Percentiles rank a stretch among this genome's conserved stretches.
These are phyloP conservation scores for Pythium myriotylum DNA, from an alignment of 352 stramenopile species.

Conservation along the genomic window DNA sequence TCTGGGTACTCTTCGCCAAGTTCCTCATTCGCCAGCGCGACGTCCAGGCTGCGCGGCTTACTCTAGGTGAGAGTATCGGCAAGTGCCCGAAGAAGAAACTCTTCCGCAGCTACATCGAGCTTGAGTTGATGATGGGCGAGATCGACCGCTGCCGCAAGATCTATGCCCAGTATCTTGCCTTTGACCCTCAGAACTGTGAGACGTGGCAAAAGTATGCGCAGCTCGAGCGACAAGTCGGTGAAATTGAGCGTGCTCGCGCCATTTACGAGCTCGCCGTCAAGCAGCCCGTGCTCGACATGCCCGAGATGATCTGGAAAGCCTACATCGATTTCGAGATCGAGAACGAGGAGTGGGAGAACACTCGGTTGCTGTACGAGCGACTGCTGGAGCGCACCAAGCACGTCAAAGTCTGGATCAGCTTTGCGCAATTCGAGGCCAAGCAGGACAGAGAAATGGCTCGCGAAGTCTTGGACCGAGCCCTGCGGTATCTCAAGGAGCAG, in stretches of 20 bases:
- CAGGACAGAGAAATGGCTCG: slow-evolving; percentile 73
- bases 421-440: slow-evolving; percentile 86
- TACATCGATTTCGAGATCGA: slow-evolving; percentile 99
- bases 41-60: slow-evolving; percentile 87
- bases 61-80: slow-evolving; percentile 95
- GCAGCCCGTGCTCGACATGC: slow-evolving; percentile 97
- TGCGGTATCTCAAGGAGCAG: slow-evolving; percentile 91
- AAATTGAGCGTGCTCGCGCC: slow-evolving; percentile 91
- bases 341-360: slow-evolving; percentile 81
- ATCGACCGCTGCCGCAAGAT: slow-evolving; percentile 95
- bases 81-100: slow-evolving; percentile 93
- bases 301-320: slow-evolving; percentile 98
- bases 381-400: slow-evolving; percentile 97
- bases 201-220: slow-evolving; percentile 96
- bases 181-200: slow-evolving; percentile 88
- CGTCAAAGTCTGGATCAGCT: slow-evolving; percentile 96
- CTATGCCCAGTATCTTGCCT: slow-evolving; percentile 87
- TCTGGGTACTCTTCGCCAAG: slow-evolving; percentile 98
- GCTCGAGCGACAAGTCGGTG: slow-evolving; percentile 95
- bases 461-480: slow-evolving; percentile 90
- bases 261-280: slow-evolving; percentile 97
- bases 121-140: slow-evolving; percentile 98
- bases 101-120: slow-evolving; percentile 92
- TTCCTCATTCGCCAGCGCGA: slow-evolving; percentile 96
- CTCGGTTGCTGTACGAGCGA: slow-evolving; percentile 93